These are phyloP conservation scores for Eucalyptus grandis DNA, from an alignment of 345 rosid genomes.

Conservation along the genomic window DNA sequence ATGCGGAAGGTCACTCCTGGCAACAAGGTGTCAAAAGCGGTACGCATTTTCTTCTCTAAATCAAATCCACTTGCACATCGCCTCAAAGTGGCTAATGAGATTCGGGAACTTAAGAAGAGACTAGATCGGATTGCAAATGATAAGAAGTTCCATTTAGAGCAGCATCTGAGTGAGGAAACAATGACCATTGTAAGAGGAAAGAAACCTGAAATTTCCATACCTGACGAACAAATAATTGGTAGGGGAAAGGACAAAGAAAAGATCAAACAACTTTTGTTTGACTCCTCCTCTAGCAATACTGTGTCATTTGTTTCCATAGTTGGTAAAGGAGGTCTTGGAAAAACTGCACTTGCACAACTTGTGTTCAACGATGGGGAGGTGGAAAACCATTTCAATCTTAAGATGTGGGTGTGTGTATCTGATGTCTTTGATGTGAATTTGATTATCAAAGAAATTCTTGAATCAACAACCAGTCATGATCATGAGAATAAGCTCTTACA, in stretches of 20 bases:
- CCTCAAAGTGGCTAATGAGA: neutral
- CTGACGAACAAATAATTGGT: neutral
- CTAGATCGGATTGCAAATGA: too few species aligned
- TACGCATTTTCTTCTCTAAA: neutral
- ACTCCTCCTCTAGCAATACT: neutral
- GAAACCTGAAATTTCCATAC: neutral
- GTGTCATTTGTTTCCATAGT: neutral
- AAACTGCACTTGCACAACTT: neutral
- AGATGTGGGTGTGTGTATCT: neutral
- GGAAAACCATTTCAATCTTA: neutral
- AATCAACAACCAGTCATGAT: neutral
- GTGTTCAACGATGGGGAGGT: neutral
- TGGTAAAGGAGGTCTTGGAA: neutral
- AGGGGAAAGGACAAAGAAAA: neutral
- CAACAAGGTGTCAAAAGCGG: neutral
- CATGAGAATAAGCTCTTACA: neutral
- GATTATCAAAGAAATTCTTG: neutral
- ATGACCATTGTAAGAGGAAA: neutral
- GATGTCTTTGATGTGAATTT: neutral
- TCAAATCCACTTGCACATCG: neutral
- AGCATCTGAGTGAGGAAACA: neutral
- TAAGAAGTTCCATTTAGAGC: neutral
- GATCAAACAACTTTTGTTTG: neutral
- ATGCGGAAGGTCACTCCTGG: neutral
- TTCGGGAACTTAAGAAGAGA: too few species aligned